phyloP scores from a whole-genome alignment of 1,284 basidiomycete species.

The Nidula niveotomentosa region DNA sequence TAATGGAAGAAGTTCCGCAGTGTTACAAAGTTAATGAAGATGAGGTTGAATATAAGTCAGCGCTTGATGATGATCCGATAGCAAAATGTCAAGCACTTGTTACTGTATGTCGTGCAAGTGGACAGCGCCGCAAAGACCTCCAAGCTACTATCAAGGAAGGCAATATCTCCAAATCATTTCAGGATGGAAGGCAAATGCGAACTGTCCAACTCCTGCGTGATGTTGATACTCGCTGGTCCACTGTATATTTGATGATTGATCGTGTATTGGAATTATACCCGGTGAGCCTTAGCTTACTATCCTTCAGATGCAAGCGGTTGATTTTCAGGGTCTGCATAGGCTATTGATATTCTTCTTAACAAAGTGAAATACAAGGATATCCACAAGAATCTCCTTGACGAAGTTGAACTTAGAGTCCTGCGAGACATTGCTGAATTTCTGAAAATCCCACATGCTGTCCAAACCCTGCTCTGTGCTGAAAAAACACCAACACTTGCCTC shows the following conservation, averaged over 20 bases:
- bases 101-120: slow-evolving; percentile 13
- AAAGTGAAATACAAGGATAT: slow-evolving; percentile 6
- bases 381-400: slow-evolving; percentile 3
- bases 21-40: not conserved
- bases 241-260: slow-evolving; percentile 19
- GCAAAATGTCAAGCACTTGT: slow-evolving; percentile 8
- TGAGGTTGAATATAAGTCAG: slow-evolving; percentile 3
- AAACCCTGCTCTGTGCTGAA: slow-evolving; percentile 22
- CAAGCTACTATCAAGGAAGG: slow-evolving; percentile 9
- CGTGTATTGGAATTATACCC: slow-evolving; percentile 12
- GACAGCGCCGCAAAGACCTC: slow-evolving; percentile 15
- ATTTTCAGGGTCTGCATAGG: slow-evolving; percentile 3
- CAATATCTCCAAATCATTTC: slow-evolving; percentile 5
- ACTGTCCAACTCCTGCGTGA: slow-evolving; percentile 14
- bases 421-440: slow-evolving; percentile 11
- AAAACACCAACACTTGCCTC: slow-evolving; percentile 22
- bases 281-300: slow-evolving; percentile 4
- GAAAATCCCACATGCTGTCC: slow-evolving; percentile 13
- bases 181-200: slow-evolving; percentile 3
- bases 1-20: not conserved
- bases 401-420: slow-evolving; percentile 10
- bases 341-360: slow-evolving; percentile 10
- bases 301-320: not conserved
- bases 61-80: slow-evolving; percentile 12
- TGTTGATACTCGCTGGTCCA: slow-evolving; percentile 20